Evolutionary conservation across 2,329 filamentous ascomycete genomes (phyloP).

Genomic region (Colletotrichum tropicicola): DNA sequence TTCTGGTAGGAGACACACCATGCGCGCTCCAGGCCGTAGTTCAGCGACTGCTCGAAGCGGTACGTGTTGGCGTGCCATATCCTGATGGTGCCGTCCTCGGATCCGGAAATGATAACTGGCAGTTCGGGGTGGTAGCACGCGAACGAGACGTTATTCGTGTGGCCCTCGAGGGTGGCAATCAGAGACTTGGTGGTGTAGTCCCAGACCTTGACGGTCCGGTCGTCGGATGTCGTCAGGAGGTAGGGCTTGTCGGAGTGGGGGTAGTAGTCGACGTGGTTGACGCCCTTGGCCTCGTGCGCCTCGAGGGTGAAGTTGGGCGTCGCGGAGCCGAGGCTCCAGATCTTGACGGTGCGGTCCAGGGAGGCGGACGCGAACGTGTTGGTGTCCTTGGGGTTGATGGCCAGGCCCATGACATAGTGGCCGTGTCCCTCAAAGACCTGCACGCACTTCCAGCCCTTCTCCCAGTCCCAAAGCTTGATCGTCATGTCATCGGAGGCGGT

Average conservation of each 20-base stretch:
- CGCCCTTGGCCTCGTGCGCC: slow-evolving; percentile 95
- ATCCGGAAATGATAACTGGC: slow-evolving; percentile 96
- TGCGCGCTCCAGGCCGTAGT: slow-evolving; percentile 93
- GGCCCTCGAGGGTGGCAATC: slow-evolving; percentile 95
- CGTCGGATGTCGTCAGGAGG: slow-evolving; percentile 94
- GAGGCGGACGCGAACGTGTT: slow-evolving; percentile 93
- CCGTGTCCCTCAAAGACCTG: slow-evolving; percentile 96
- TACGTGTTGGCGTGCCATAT: slow-evolving; percentile 99
- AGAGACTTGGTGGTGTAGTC: slow-evolving; percentile 98
- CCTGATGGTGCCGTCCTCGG: slow-evolving; percentile 96
- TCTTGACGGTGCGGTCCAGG: slow-evolving; percentile 95
- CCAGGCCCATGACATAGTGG: slow-evolving; percentile 95
- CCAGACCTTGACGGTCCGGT: slow-evolving; percentile 87
- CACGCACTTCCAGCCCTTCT: slow-evolving; percentile 97
- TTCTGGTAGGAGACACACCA: slow-evolving; percentile 98
- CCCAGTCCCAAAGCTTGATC: slow-evolving; percentile 99
- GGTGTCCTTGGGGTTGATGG: slow-evolving; percentile 97
- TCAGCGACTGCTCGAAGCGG: slow-evolving; percentile 92
- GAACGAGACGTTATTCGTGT: slow-evolving; percentile 98
- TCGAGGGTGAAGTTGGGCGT: slow-evolving; percentile 96
- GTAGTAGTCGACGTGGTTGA: slow-evolving; percentile 96
- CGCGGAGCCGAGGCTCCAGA: slow-evolving; percentile 95
- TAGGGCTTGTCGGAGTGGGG: slow-evolving; percentile 82
- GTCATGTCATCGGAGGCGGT: slow-evolving; percentile 99
- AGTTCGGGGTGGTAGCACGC: slow-evolving; percentile 97